Evolutionary conservation across 768 basidiomycete genomes (phyloP).

Genomic region (Dacryopinax spathularia): DNA sequence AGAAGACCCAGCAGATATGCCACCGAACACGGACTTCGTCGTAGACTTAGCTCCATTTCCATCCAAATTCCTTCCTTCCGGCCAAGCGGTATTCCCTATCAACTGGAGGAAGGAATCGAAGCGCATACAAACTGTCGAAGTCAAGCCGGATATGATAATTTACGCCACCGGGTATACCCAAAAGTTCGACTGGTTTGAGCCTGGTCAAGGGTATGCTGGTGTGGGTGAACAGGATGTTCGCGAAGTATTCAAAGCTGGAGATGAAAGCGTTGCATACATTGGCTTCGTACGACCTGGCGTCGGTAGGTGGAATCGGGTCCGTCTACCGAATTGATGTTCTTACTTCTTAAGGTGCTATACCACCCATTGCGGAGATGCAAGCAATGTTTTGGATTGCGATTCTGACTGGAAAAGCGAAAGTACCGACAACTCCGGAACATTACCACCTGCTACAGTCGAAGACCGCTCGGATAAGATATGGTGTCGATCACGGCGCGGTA

Average conservation of each 20-base stretch:
- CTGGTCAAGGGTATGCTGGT: constrained; percentile 27
- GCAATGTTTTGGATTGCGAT: constrained; percentile 43
- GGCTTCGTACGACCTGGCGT: constrained; percentile 46
- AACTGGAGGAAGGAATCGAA: constrained; percentile 31
- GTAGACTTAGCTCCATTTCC: constrained; percentile 49
- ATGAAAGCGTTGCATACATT: constrained; percentile 38
- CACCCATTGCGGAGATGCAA: constrained; percentile 48
- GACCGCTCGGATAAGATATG: constrained; percentile 42
- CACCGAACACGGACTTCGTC: constrained; percentile 31
- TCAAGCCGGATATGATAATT: constrained; percentile 37
- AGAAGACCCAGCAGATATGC: constrained; percentile 39
- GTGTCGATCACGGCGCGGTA: constrained; percentile 38
- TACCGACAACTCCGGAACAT: constrained; percentile 33
- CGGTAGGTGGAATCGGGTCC: constrained; percentile 25
- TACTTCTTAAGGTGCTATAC: constrained; percentile 40
- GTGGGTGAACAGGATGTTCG: constrained; percentile 33
- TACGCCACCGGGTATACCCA: constrained; percentile 39
- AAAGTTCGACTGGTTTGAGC: constrained; percentile 31
- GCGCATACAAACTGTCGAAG: constrained; percentile 27
- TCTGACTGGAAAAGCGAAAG: constrained; percentile 30
- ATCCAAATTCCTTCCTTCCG: constrained; percentile 28
- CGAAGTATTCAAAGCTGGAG: constrained; percentile 31
- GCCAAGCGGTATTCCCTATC: constrained; percentile 34
- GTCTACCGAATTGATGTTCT: constrained; percentile 3
- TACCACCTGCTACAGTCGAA: constrained; percentile 42